Conservation (phyloP, 345 rosid genomes). For the Moricandia moricandioides region DNA sequence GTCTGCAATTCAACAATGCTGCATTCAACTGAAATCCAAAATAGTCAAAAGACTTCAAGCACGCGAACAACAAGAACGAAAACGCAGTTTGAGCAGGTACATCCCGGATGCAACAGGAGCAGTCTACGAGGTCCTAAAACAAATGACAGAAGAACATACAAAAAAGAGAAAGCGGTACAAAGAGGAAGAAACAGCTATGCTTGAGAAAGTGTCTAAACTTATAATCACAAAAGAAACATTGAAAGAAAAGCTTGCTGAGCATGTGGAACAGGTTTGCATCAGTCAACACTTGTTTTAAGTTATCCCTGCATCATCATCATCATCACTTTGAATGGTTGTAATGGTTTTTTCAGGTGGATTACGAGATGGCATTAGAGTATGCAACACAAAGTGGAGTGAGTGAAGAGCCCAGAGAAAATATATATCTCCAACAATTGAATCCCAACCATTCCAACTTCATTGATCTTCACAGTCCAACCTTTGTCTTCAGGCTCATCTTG, state of each 20-base stretch:
- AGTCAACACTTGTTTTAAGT: not conserved
- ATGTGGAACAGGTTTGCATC: conserved; percentile 68
- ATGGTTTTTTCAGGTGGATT: conserved; percentile 71
- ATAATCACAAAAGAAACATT: conserved; percentile 70
- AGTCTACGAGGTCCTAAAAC: conserved; percentile 66
- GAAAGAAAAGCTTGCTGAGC: conserved; percentile 66
- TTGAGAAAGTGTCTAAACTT: conserved; percentile 55
- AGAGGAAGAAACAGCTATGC: conserved; percentile 53
- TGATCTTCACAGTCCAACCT: conserved; percentile 56
- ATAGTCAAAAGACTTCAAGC: conserved; percentile 80
- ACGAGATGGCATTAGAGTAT: conserved; percentile 95
- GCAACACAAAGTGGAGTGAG: conserved; percentile 91
- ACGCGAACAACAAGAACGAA: conserved; percentile 90
- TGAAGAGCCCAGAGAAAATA: conserved; percentile 78
- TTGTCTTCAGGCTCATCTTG: conserved; percentile 60
- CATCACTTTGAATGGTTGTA: conserved; percentile 1
- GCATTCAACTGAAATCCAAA: conserved; percentile 88
- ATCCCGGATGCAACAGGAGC: conserved; percentile 84
- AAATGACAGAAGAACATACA: conserved; percentile 57
- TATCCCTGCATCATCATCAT: not conserved
- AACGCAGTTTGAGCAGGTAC: conserved; percentile 86
- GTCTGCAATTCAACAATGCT: conserved; percentile 93
- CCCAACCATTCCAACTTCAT: conserved; percentile 40
- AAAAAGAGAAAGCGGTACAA: conserved; percentile 55
- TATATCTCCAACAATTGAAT: conserved; percentile 54